Percentiles rank a stretch among this genome's conserved stretches.
Conservation (phyloP, 169 alveolate genomes). For the Perkinsus chesapeaki region DNA sequence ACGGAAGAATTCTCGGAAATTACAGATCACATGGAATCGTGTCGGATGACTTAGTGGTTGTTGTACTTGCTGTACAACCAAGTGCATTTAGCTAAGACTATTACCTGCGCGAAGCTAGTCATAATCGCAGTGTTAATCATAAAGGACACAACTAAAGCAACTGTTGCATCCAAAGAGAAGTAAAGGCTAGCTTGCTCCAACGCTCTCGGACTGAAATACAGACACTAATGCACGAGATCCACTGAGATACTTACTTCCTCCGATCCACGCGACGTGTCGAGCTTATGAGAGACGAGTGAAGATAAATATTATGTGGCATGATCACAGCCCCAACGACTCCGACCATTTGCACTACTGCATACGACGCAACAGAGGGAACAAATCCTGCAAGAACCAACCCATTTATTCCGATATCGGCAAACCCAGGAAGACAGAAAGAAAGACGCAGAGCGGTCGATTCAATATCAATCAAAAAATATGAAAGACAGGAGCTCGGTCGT, state of each 20-base stretch:
- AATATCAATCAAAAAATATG: too few relatives aligned
- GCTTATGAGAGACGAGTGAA: not conserved
- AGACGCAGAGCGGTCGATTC: not conserved
- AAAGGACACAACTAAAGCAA: not conserved
- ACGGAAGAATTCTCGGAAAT: too few relatives aligned
- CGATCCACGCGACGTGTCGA: not conserved
- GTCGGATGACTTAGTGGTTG: too few relatives aligned
- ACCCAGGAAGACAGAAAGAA: too few relatives aligned
- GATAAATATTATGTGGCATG: not conserved
- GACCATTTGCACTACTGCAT: not conserved
- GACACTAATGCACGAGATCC: not conserved
- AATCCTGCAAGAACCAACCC: not conserved
- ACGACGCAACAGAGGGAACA: not conserved
- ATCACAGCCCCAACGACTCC: not conserved
- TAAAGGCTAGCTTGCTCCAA: not conserved
- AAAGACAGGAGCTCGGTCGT: too few relatives aligned
- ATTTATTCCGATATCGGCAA: too few relatives aligned
- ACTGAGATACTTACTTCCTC: not conserved
- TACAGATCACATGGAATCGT: too few relatives aligned
- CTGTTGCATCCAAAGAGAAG: not conserved
- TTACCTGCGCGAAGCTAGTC: constrained; percentile 1
- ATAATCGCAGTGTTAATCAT: not conserved
- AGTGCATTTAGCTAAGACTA: too few relatives aligned
- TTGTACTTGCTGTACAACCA: too few relatives aligned
- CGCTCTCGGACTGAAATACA: not conserved